Percentiles rank a stretch among this genome's conserved stretches.
Conservation (phyloP, 148 eudicot genomes). For the Camellia japonica region DNA sequence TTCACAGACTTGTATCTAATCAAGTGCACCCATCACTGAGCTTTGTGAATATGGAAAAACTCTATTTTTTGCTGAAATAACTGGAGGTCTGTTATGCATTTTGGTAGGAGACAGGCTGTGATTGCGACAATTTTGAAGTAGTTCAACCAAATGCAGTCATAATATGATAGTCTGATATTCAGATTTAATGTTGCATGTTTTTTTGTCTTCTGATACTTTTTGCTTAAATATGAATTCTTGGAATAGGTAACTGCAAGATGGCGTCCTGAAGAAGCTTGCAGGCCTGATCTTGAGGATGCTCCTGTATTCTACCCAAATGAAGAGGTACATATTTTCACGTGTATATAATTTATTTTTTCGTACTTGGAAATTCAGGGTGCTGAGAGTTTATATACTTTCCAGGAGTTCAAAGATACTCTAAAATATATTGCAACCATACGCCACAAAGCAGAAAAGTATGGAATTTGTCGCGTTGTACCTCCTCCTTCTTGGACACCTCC, state of each 20-base stretch:
- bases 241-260: constrained; percentile 86
- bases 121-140: neutral
- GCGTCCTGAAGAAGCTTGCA: constrained; percentile 75
- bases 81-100: neutral
- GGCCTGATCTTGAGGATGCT: constrained; percentile 79
- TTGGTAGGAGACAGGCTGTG: neutral
- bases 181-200: constrained; percentile 8
- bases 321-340: constrained; percentile 52
- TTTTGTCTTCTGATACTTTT: constrained; percentile 4
- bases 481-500: constrained; percentile 94
- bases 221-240: neutral
- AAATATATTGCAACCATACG: constrained; percentile 75
- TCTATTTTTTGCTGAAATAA: neutral
- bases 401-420: constrained; percentile 87
- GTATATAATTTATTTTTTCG: neutral
- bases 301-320: constrained; percentile 91
- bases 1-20: neutral
- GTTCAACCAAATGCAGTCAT: constrained; percentile 1
- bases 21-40: neutral
- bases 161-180: neutral
- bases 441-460: constrained; percentile 70
- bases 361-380: constrained; percentile 15
- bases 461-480: constrained; percentile 94
- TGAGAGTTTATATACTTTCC: constrained; percentile 22
- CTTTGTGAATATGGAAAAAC: neutral